Evolutionary conservation across 768 basidiomycete genomes (phyloP).

Genomic region (Suillus americanus): DNA sequence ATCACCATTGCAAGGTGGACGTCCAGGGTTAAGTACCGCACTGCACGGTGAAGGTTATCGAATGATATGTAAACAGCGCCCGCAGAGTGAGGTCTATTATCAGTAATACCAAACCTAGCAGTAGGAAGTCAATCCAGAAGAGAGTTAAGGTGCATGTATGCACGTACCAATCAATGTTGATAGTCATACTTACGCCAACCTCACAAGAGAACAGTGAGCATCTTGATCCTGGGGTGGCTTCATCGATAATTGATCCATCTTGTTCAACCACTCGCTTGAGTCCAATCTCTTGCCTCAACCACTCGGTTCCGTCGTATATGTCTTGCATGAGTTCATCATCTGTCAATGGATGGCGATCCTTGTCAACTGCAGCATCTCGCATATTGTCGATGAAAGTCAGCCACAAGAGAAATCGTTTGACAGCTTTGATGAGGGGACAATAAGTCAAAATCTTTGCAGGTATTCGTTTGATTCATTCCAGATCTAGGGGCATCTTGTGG

Average conservation of each 20-base stretch:
- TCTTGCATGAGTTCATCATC: not conserved
- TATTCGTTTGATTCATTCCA: no score
- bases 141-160: not conserved
- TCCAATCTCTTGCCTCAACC: no score
- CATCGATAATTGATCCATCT: not conserved
- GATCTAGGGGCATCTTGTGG: no score
- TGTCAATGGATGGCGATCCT: no score
- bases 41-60: conserved; percentile 33
- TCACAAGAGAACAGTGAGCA: not conserved
- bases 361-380: no score
- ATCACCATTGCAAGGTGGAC: conserved; percentile 36
- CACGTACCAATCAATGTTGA: no score
- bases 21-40: conserved; percentile 35
- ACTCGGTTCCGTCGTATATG: not conserved
- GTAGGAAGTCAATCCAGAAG: not conserved
- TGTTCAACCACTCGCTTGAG: not conserved
- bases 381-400: no score
- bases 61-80: conserved; percentile 2
- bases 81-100: conserved; percentile 5
- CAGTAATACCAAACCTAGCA: conserved; percentile 3
- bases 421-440: no score
- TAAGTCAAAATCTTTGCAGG: no score
- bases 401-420: no score
- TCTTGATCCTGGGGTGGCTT: conserved; percentile 1
- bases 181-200: no score